Evolutionary conservation across 805 yeast genomes (phyloP).

Genomic region (Yamadazyma endophytica): DNA sequence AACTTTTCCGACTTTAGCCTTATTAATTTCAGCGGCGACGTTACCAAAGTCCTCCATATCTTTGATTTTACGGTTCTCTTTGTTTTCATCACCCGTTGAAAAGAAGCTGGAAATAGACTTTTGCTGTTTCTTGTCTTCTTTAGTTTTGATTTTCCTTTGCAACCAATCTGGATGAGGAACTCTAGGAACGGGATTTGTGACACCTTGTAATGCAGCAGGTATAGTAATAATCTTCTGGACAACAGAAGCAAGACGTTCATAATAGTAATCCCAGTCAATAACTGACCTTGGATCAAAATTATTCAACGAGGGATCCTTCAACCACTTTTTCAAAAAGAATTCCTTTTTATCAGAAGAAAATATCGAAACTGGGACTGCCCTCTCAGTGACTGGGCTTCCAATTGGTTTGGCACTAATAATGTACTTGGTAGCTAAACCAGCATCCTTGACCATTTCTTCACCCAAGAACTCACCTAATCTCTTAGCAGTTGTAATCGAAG

Average conservation of each 20-base stretch:
- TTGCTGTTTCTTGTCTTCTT: slow-evolving; percentile 70
- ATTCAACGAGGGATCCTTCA: slow-evolving; percentile 69
- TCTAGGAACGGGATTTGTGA: slow-evolving; percentile 89
- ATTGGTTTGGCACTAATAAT: slow-evolving; percentile 80
- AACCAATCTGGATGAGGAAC: slow-evolving; percentile 96
- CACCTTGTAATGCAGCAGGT: slow-evolving; percentile 92
- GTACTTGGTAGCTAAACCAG: slow-evolving; percentile 92
- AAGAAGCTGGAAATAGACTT: slow-evolving; percentile 60
- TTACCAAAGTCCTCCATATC: slow-evolving; percentile 77
- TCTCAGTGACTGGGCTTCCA: slow-evolving; percentile 87
- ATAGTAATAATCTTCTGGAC: slow-evolving; percentile 92
- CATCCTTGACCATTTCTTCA: slow-evolving; percentile 93
- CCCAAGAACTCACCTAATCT: slow-evolving; percentile 94
- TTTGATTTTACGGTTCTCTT: slow-evolving; percentile 33
- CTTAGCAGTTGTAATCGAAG: slow-evolving; percentile 92
- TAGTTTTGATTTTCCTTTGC: slow-evolving; percentile 52
- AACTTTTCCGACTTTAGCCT: slow-evolving; percentile 42
- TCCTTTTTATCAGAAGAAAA: slow-evolving; percentile 86
- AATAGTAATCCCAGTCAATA: slow-evolving; percentile 90
- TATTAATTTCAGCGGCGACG: slow-evolving; percentile 18
- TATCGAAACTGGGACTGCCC: slow-evolving; percentile 95
- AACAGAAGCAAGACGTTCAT: slow-evolving; percentile 86
- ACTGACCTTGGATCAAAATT: slow-evolving; percentile 84
- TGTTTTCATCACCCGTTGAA: slow-evolving; percentile 35
- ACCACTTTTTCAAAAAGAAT: slow-evolving; percentile 79